Evolutionary conservation across 176 grass and related monocot species (phyloP).

Genomic region (Oryza brachyantha): DNA sequence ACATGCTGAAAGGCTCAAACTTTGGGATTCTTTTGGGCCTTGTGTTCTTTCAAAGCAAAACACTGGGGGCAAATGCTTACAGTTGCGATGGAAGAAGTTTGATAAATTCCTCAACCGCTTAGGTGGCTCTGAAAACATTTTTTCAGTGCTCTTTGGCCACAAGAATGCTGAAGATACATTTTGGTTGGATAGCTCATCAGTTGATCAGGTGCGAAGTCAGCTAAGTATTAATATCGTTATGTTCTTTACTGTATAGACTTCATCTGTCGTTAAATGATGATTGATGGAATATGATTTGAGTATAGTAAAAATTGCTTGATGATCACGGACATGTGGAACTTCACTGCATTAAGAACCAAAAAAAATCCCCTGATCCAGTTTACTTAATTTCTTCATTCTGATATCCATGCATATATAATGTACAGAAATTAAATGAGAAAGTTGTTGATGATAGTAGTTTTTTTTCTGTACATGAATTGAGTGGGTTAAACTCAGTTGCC

Average conservation of each 20-base stretch:
- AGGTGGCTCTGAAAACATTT: constrained; percentile 62
- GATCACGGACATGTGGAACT: not conserved
- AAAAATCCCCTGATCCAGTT: not conserved
- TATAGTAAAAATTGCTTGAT: not conserved
- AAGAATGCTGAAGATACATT: constrained; percentile 71
- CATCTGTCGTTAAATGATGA: constrained; percentile 14
- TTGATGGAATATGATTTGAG: not conserved
- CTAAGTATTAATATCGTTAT: constrained; percentile 29
- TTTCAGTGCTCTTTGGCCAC: constrained; percentile 60
- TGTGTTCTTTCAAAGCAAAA: constrained; percentile 13
- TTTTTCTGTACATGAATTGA: constrained; percentile 6
- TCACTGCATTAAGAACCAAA: not conserved
- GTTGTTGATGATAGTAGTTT: not conserved
- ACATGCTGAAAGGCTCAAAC: constrained; percentile 20
- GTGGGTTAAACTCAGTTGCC: not conserved
- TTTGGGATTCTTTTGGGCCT: constrained; percentile 20
- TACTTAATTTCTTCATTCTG: not conserved
- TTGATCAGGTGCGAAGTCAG: constrained; percentile 63
- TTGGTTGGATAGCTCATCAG: constrained; percentile 98
- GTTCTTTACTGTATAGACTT: constrained; percentile 19
- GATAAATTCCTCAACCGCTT: constrained; percentile 48
- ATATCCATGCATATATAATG: not conserved
- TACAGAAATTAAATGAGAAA: not conserved
- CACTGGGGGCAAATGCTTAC: constrained; percentile 42
- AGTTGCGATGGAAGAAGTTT: constrained; percentile 75